Conservation (phyloP, 208 protist genomes). For the Acanthamoeba lenticulata region DNA sequence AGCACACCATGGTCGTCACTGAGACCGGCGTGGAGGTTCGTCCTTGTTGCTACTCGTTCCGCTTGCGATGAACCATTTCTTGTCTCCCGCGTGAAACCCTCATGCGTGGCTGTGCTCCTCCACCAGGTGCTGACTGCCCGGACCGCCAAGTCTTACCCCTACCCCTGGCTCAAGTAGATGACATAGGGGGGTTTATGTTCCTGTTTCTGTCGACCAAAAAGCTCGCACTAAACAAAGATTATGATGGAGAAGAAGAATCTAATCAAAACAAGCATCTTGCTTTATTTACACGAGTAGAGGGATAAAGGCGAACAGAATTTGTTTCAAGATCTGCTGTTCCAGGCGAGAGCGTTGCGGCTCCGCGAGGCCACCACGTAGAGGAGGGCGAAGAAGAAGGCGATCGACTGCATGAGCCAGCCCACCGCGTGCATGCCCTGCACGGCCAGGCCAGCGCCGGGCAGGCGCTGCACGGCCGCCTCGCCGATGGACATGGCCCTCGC, state of each 20-base stretch:
- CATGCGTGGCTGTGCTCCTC: too few species aligned
- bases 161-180: constrained; percentile 55
- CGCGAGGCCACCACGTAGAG: neutral
- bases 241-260: too few species aligned
- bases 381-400: neutral
- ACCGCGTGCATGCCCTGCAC: neutral
- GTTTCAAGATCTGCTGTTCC: neutral
- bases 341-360: neutral
- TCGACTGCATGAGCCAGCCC: neutral
- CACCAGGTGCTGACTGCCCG: constrained; percentile 31
- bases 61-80: neutral
- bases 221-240: too few species aligned
- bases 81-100: too few species aligned
- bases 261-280: too few species aligned
- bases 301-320: neutral
- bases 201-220: neutral
- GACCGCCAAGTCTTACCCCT: constrained; percentile 29
- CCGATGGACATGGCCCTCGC: neutral
- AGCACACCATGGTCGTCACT: constrained; percentile 97
- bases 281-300: neutral
- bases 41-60: neutral
- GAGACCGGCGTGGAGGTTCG: constrained; percentile 86
- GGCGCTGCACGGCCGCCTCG: neutral
- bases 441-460: neutral
- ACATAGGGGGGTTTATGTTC: neutral